Evolutionary conservation across 2,329 filamentous ascomycete genomes (phyloP).

Genomic region (Colletotrichum camelliae): DNA sequence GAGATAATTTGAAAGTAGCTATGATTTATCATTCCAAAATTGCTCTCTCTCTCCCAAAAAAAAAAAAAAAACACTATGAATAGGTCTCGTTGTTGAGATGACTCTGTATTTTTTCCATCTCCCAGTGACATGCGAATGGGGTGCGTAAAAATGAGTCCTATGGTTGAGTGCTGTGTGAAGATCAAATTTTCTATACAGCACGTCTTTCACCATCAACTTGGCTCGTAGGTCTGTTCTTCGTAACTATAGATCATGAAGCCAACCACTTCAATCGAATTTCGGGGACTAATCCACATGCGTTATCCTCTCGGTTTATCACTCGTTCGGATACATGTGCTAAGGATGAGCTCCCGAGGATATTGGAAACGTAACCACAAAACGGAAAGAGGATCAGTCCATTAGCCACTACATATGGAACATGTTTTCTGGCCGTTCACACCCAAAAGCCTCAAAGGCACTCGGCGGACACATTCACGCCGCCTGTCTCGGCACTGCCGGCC

Average conservation of each 20-base stretch:
- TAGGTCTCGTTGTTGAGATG: not conserved
- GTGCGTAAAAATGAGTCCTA: not conserved
- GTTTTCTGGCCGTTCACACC: accelerated
- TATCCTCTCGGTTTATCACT: not conserved
- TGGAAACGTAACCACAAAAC: not conserved
- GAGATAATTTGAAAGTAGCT: not conserved
- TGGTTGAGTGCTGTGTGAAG: not conserved
- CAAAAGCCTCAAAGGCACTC: not conserved
- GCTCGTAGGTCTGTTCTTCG: not conserved
- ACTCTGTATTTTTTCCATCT: not conserved
- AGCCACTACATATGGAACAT: not conserved
- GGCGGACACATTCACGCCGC: not conserved
- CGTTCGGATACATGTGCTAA: not conserved
- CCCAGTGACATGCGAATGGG: too few species aligned
- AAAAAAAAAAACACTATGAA: too few species aligned
- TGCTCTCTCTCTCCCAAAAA: too few species aligned
- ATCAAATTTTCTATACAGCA: not conserved
- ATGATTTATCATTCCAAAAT: not conserved
- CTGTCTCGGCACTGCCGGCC: not conserved
- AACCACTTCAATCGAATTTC: not conserved
- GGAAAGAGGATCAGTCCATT: not conserved
- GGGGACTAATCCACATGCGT: not conserved
- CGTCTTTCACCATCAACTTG: accelerated
- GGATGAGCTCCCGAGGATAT: accelerated
- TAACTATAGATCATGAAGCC: not conserved